Base-by-base conservation (phyloP, 2,329 filamentous ascomycete species). In the Ophiostoma novo-ulmi region DNA sequence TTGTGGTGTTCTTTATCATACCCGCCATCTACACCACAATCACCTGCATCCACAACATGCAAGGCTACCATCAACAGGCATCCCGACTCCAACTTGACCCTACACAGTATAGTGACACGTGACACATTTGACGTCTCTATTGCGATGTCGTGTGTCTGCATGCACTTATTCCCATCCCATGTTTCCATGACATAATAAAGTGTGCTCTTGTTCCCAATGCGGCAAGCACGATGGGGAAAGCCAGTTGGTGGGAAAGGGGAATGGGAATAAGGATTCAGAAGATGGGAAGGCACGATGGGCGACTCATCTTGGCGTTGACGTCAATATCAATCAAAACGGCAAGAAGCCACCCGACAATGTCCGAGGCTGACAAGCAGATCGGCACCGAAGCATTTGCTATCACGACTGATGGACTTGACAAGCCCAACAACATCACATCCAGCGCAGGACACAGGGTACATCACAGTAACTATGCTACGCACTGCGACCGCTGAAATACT, bases 131-230 rank as follows among this genome's bases (percentile, higher is more conserved):
- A 65, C 36, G 63, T 65, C 58, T 7, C 35, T 26, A 17, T 17
- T 31, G n/a, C 11, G 58, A 26, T 63, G 58, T 63, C 58, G 14
- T 63, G 58, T 35, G 58, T 63, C 58, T 63, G 7, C 26, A 63
- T 65, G 36, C 36, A 39, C 35, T 39, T 36, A 65, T 39, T 17
- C 13, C 20, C 63, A 10, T 41, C 61, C 35, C 61, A 64, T 64
- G 31, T 64, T 31, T 64, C 61, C 17, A 64, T 64, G 61, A 64
- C 61, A 64, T 64, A 64, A 65, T 65, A 17, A 22, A 39, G 35
- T 14, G 31, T 39, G 36, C 36, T 41, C 20, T 41, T 65, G 36
- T 65, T 65, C 63, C 63, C 1, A 65, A 39, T 65, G 63, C 35
- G 63, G 63, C 35, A 65, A 39, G 63, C 63, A 65, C 36, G 36